These are phyloP conservation scores for Neurospora sp. DNA, from an alignment of 495 filamentous ascomycete genomes.

Conservation along the genomic window DNA sequence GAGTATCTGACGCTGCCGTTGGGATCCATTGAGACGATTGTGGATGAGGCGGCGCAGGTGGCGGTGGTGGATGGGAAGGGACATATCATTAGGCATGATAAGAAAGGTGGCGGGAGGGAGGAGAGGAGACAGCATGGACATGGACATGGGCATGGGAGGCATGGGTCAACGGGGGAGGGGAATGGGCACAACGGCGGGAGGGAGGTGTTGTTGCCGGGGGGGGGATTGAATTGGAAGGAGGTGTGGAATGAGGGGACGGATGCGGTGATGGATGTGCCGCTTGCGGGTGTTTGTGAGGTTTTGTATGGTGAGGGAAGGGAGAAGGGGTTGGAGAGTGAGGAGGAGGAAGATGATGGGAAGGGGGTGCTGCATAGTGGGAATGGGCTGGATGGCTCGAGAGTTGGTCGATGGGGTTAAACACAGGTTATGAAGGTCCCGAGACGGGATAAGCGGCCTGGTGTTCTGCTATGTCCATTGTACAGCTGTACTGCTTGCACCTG, in stretches of 20 bases:
- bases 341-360: constrained; percentile 4
- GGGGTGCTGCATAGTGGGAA: neutral
- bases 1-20: constrained; percentile 76
- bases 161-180: constrained; percentile 3
- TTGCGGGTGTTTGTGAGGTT: constrained; percentile 95
- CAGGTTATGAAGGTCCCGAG: neutral
- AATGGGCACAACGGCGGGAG: neutral
- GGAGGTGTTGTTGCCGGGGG: constrained; percentile 10
- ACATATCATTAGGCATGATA: constrained; percentile 28
- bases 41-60: constrained; percentile 80
- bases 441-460: neutral
- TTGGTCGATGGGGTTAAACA: neutral
- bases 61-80: constrained; percentile 71
- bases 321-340: constrained; percentile 7
- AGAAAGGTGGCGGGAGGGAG: constrained; percentile 29
- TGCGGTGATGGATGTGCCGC: constrained; percentile 93
- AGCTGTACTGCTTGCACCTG: neutral
- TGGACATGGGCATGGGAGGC: constrained; percentile 17
- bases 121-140: constrained; percentile 33
- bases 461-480: neutral
- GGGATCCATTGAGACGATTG: constrained; percentile 75
- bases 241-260: constrained; percentile 91
- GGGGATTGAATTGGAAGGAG: constrained; percentile 57
- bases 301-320: constrained; percentile 52
- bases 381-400: neutral